These are phyloP conservation scores for Botryosphaeria dothidea DNA, from an alignment of 2,329 filamentous ascomycete genomes.

Conservation along the genomic window DNA sequence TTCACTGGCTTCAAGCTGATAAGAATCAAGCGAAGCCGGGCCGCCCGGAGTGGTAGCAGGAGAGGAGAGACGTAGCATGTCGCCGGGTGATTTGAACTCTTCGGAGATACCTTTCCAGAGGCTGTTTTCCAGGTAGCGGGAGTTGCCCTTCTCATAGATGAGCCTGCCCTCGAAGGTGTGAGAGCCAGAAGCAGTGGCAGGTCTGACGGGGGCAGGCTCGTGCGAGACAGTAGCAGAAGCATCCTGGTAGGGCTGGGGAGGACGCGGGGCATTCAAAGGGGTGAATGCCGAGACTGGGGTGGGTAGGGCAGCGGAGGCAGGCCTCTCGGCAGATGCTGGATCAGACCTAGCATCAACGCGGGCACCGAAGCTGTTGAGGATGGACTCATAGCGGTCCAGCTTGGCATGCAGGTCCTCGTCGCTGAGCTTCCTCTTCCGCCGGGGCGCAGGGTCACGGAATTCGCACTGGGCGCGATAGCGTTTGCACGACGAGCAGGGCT, in stretches of 20 bases:
- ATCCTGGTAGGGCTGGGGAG: slow-evolving; percentile 6
- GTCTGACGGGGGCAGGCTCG: background rate
- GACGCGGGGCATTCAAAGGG: slow-evolving; percentile 4
- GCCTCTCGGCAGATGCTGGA: slow-evolving; percentile 2
- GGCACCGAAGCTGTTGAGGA: slow-evolving; percentile 30
- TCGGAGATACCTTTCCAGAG: slow-evolving; percentile 34
- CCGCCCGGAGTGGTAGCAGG: background rate
- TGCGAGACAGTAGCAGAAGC: background rate
- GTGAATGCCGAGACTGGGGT: slow-evolving; percentile 17
- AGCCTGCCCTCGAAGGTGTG: slow-evolving; percentile 26
- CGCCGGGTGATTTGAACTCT: slow-evolving; percentile 32
- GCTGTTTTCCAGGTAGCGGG: slow-evolving; percentile 34
- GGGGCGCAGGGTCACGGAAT: slow-evolving; percentile 35
- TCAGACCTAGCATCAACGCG: slow-evolving; percentile 28
- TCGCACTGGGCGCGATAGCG: slow-evolving; percentile 33
- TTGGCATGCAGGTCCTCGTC: slow-evolving; percentile 29
- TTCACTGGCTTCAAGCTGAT: slow-evolving; percentile 20
- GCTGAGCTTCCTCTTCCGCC: slow-evolving; percentile 28
- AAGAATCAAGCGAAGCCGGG: slow-evolving; percentile 25
- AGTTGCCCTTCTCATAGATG: slow-evolving; percentile 30
- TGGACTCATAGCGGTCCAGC: slow-evolving; percentile 33
- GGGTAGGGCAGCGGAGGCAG: background rate
- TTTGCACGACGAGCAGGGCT: slow-evolving; percentile 33
- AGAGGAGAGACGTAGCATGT: slow-evolving; percentile 24
- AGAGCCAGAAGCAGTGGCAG: background rate